Percentiles rank a stretch among this genome's conserved stretches.
These are phyloP conservation scores for Brassica incana DNA, from an alignment of 345 rosid species.

Conservation along the genomic window DNA sequence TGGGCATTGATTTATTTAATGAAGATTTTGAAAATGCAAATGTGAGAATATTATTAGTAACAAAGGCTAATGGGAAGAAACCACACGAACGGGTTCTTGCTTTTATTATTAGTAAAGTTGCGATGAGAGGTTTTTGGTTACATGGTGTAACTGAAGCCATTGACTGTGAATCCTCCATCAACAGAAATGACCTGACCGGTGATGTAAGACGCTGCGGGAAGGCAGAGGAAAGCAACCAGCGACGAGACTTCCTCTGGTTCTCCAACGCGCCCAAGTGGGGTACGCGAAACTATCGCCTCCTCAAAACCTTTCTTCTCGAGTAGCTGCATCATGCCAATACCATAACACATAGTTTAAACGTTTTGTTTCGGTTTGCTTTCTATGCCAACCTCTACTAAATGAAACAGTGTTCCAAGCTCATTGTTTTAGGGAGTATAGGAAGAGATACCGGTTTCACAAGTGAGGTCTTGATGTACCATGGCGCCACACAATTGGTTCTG, in stretches of 20 bases:
- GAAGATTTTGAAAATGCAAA: neutral
- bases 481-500: constrained; percentile 76
- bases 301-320: constrained; percentile 50
- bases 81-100: neutral
- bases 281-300: constrained; percentile 53
- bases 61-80: neutral
- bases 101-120: constrained; percentile 5
- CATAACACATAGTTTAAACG: neutral
- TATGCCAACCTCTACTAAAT: neutral
- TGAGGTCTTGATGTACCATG: constrained; percentile 82
- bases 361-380: neutral
- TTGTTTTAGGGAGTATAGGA: neutral
- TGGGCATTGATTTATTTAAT: neutral
- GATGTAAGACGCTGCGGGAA: constrained; percentile 78
- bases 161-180: constrained; percentile 41
- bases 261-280: constrained; percentile 76
- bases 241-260: constrained; percentile 83
- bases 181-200: constrained; percentile 48
- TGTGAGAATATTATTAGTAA: neutral
- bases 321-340: constrained; percentile 42
- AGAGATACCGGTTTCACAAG: constrained; percentile 65
- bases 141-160: constrained; percentile 28
- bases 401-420: neutral
- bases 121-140: neutral
- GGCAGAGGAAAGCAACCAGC: constrained; percentile 67